Evolutionary conservation across 192 early-diverging fungal genomes (phyloP), one percentile per base, ranked within the genome.

Genomic region (Globomyces pollinis-pini): DNA sequence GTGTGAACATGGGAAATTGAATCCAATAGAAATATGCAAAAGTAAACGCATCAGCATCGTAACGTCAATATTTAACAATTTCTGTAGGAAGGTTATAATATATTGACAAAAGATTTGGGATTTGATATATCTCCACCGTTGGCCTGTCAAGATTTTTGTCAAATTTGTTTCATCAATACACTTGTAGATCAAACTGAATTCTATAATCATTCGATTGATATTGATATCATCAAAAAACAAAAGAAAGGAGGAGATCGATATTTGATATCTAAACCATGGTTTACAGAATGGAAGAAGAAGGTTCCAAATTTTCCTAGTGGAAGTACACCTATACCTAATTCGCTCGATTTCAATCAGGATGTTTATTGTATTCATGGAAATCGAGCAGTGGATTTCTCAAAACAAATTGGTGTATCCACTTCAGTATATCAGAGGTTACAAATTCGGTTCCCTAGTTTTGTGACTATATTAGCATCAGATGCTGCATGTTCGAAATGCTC

Each of bases 241-340:
- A 54, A 54, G 30, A 18, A 38, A 8, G 11, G 5, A 6, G 44
- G 38, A 34, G 30, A 8, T n/a, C 21, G 15, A 1, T 39, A 54
- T 24, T 54, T 54, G 29, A 26, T 54, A 13, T 54, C 52, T 34
- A 24, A 18, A 24, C 29, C 29, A 16, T 54, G 52, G 52, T 54
- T 34, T 9, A 38, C 21, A 54, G 52, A 54, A 39, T 54, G 52
- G 52, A 54, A 54, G 23, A 54, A 54, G 18, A n/a, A 31, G n/a
- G 11, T 7, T 54, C 52, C 52, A 21, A 47, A 47, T 0, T 47
- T 47, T 26, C 23, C 23, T 6, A 23, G 28, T 15, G 44, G 44
- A 26, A 26, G 20, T 15, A 47, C 28, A 1, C 44, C 44, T 12
- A 28, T 26, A 4, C 44, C 44, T 47, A 20, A 28, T 47, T 47